Evolutionary conservation across 345 rosid species (phyloP), one percentile per base, ranked within the genome.

Genomic region (Salix dunnii): DNA sequence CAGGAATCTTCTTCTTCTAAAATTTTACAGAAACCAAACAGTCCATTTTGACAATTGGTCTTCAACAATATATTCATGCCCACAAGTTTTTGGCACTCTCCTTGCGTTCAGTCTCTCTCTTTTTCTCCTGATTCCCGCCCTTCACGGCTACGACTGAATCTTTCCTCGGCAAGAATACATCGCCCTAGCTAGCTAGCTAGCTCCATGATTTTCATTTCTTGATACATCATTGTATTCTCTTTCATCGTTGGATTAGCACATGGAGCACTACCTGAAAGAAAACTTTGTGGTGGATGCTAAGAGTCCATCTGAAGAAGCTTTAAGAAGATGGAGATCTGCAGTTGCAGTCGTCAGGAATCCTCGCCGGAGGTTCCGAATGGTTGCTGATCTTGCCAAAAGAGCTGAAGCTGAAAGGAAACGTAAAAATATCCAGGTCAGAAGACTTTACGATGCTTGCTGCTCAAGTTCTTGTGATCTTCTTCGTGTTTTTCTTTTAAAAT

Each of bases 341-440:
- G 84, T 81, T 21, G 63, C 81, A 3, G 70, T 81, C 30, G 81
- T 81, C 76, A 81, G 78, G 75, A 81, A 81, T 58, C 84, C 84
- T 40, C 81, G 84, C 35, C 76, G 84, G 3, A 23, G 84, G 69
- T 81, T 81, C 28, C 81, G 84, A 6, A 77, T 81, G 84, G 81
- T 81, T 17, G 81, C 84, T 7, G 84, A 81, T 77, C 81, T 81
- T 31, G 78, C 78, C 53, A 77, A 77, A 58, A 75, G 81, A 3
- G 81, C 84, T 1, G 84, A 81, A 53, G 81, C 84, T 10, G 69
- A 74, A 38, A 38, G n/a, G 35, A 81, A 77, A 35, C 81, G 76
- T 51, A 62, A 69, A 66, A 77, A 70, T 23, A 67, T 77, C 33
- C 84, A 81, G 78, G 84, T 81, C 18, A 58, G 28, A 48, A 31